A percentile compares a stretch with the other conserved stretches of the same genome.
phyloP scores from a whole-genome alignment of 2,329 filamentous ascomycete genomes.

The Scedosporium apiospermum region DNA sequence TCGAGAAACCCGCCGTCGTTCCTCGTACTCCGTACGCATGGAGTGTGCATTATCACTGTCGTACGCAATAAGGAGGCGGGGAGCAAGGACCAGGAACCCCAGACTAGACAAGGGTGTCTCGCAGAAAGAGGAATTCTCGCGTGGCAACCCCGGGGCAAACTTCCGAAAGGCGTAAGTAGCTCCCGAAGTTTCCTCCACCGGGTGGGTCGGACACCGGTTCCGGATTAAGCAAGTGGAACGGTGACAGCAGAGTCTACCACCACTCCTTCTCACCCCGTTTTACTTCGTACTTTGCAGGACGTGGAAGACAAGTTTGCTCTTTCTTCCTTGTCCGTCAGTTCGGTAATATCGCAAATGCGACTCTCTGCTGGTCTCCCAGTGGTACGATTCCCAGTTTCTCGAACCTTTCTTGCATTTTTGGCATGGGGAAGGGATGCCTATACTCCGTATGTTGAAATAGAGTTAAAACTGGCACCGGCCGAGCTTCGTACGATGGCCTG shows the following conservation, averaged over 20 bases:
- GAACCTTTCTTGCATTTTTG: background rate
- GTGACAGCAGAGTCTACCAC: background rate
- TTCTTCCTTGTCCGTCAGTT: background rate
- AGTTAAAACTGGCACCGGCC: no score
- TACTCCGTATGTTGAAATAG: no score
- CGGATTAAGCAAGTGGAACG: background rate
- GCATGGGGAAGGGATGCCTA: no score
- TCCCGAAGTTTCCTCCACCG: background rate
- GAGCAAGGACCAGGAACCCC: no score
- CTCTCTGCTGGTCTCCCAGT: background rate
- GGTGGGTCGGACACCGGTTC: background rate
- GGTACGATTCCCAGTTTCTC: background rate
- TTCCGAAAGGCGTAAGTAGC: conserved; percentile 6
- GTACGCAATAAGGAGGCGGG: no score
- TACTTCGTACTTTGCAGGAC: background rate
- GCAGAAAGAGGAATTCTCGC: background rate
- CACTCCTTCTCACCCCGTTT: background rate
- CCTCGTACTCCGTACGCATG: no score
- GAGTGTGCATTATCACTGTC: no score
- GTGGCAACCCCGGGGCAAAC: conserved; percentile 1
- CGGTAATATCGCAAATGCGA: background rate
- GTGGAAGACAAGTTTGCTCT: background rate
- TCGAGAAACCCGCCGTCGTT: no score
- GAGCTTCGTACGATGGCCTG: no score
- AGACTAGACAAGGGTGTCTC: no score